These are phyloP conservation scores for Aspergillus ellipticus DNA, from an alignment of 495 filamentous ascomycete species.

Conservation along the genomic window DNA sequence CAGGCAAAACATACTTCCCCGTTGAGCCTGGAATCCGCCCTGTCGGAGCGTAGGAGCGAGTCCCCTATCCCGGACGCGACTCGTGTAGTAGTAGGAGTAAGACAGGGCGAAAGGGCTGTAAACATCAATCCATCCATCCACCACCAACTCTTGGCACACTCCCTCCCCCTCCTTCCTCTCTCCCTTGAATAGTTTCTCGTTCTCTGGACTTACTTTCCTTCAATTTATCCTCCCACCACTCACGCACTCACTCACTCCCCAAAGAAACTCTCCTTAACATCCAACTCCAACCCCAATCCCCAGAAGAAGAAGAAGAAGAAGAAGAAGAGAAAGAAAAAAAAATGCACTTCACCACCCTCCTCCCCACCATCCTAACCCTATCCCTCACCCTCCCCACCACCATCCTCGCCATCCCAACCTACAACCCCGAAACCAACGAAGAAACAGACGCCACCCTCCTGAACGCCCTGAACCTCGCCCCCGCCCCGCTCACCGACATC, in stretches of 20 bases:
- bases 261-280: too few species aligned
- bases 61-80: too few species aligned
- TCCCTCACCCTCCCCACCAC: neutral
- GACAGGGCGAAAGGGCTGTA: too few species aligned
- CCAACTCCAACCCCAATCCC: neutral
- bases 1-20: too few species aligned
- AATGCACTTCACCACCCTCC: conserved; percentile 9
- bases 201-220: too few species aligned
- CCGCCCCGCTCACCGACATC: neutral
- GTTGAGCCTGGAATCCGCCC: too few species aligned
- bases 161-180: neutral
- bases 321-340: conserved; percentile 2
- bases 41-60: too few species aligned
- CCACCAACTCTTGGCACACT: too few species aligned
- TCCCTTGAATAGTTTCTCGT: neutral
- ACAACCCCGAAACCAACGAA: conserved; percentile 6
- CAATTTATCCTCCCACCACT: too few species aligned
- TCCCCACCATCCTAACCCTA: conserved; percentile 13
- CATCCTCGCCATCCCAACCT: neutral
- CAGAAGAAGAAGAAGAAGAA: neutral
- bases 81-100: too few species aligned
- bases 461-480: neutral
- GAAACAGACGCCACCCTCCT: neutral
- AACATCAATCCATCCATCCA: too few species aligned
- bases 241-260: too few species aligned